Evolutionary conservation across 164 flowering plant species (phyloP).

Genomic region (Magnolia officinalis): DNA sequence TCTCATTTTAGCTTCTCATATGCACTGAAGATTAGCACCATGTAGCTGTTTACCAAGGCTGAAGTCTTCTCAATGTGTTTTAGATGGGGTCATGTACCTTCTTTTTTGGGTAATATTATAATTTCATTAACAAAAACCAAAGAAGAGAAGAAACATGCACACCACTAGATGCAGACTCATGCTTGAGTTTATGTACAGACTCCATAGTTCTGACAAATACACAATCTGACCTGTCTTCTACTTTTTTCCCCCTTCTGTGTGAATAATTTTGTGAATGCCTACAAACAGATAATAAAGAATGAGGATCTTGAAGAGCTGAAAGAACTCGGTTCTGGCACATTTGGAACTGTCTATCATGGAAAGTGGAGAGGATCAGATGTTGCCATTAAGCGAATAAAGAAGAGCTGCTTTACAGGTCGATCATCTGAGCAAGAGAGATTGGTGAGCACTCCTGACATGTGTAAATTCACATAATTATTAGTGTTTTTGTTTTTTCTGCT

Average conservation of each 20-base stretch:
- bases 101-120: too few species aligned
- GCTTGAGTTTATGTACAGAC: too few species aligned
- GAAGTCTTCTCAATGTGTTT: not conserved
- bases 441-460: slow-evolving; percentile 34
- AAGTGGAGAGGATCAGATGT: slow-evolving; percentile 97
- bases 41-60: not conserved
- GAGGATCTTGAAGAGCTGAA: slow-evolving; percentile 89
- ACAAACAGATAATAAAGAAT: slow-evolving; percentile 63
- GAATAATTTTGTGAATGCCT: not conserved
- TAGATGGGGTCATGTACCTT: not conserved
- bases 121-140: too few species aligned
- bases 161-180: too few species aligned
- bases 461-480: not conserved
- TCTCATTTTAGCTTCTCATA: not conserved
- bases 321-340: slow-evolving; percentile 93
- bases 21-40: not conserved
- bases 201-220: too few species aligned
- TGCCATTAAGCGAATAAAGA: slow-evolving; percentile 90
- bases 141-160: too few species aligned
- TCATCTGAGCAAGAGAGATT: slow-evolving; percentile 96
- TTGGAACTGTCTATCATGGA: slow-evolving; percentile 96
- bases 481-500: not conserved
- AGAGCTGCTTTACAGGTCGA: slow-evolving; percentile 85
- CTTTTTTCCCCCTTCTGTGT: too few species aligned
- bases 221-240: not conserved